Conservation (phyloP, 192 early-diverging fungal genomes). For the Coemansia sp. region DNA sequence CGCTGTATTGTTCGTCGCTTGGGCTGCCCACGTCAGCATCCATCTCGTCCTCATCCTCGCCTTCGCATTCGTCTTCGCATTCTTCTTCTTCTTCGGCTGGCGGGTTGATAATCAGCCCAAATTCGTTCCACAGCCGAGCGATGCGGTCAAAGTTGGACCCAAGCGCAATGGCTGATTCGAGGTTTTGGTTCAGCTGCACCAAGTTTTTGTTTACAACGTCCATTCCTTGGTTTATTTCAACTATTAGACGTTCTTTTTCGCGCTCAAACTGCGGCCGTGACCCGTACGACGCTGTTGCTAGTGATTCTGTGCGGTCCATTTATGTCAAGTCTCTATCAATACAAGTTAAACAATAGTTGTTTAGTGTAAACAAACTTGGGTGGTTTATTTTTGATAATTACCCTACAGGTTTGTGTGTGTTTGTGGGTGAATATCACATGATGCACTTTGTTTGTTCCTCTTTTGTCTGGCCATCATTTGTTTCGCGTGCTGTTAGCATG, state of each 20-base stretch:
- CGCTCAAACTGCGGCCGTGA: conserved; percentile 44
- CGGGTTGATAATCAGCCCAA: conserved; percentile 44
- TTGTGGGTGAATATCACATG: too few species aligned
- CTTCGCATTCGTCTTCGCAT: conserved; percentile 1
- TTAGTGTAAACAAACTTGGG: neutral
- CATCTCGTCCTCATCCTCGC: neutral
- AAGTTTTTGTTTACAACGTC: conserved; percentile 41
- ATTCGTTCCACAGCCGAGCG: conserved; percentile 42
- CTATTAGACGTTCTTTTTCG: conserved; percentile 46
- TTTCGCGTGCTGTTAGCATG: too few species aligned
- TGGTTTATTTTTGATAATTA: neutral
- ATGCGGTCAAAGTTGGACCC: conserved; percentile 42
- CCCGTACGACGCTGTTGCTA: conserved; percentile 11
- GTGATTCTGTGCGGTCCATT: conserved; percentile 38
- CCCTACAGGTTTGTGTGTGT: too few species aligned
- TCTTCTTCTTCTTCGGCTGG: conserved; percentile 21
- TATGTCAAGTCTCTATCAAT: neutral
- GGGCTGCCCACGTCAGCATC: neutral
- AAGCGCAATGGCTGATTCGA: conserved; percentile 46
- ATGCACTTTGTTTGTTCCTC: too few species aligned
- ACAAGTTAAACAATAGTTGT: neutral
- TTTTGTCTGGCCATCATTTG: too few species aligned
- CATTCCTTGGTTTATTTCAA: conserved; percentile 49
- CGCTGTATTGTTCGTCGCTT: neutral
- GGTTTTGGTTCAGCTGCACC: conserved; percentile 48